These are phyloP conservation scores for Chrysosporium keratinophilum DNA, from an alignment of 2,329 filamentous ascomycete genomes.

Conservation along the genomic window DNA sequence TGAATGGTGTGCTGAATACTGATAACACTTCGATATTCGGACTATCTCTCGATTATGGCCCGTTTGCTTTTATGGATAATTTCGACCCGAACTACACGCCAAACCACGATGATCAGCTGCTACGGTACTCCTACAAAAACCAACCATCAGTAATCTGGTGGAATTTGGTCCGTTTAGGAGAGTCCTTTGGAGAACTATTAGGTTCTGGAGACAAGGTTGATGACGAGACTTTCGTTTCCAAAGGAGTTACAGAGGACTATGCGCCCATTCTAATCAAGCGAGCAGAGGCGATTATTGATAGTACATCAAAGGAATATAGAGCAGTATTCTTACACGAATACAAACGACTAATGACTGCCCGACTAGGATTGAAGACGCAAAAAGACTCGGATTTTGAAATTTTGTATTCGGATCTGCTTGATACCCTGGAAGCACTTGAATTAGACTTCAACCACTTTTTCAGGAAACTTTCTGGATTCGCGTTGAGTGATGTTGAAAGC, in stretches of 20 bases:
- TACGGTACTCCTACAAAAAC: constrained; percentile 85
- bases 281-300: constrained; percentile 73
- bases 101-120: constrained; percentile 83
- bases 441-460: constrained; percentile 95
- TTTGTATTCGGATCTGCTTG: constrained; percentile 71
- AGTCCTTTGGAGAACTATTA: constrained; percentile 77
- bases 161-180: constrained; percentile 87
- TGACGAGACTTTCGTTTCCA: constrained; percentile 55
- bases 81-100: constrained; percentile 93
- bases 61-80: constrained; percentile 94
- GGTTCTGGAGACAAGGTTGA: constrained; percentile 67
- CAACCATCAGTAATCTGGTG: constrained; percentile 97
- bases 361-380: constrained; percentile 63
- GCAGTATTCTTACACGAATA: constrained; percentile 81
- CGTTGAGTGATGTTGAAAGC: constrained; percentile 52
- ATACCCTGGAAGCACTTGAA: constrained; percentile 68
- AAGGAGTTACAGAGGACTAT: constrained; percentile 61
- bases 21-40: constrained; percentile 92
- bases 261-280: constrained; percentile 61
- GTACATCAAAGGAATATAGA: constrained; percentile 78
- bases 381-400: constrained; percentile 66
- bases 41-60: constrained; percentile 85
- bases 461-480: constrained; percentile 60
- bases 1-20: constrained; percentile 95
- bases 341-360: constrained; percentile 67